Conservation (phyloP, 2,329 filamentous ascomycete species). For the Emmonsiellopsis sp. region DNA sequence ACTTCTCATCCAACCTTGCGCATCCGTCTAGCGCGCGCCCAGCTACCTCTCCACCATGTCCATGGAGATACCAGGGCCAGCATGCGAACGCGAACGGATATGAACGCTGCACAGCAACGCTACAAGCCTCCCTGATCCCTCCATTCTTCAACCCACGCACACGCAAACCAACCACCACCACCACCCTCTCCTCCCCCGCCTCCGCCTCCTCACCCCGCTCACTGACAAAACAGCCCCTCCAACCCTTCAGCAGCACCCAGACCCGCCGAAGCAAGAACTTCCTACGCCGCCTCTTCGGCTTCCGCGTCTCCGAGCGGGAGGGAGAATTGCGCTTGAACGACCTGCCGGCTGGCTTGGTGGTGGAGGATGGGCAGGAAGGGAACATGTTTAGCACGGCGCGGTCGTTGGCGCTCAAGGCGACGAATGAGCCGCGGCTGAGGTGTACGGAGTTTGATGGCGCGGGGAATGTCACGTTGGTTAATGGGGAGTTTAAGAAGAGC, state of each 20-base stretch:
- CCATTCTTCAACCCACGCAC: constrained; percentile 9
- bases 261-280: constrained; percentile 21
- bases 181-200: constrained; percentile 6
- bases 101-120: constrained; percentile 6
- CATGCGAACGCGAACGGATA: neutral
- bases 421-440: constrained; percentile 73
- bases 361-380: constrained; percentile 50
- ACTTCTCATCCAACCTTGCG: constrained; percentile 32
- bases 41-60: constrained; percentile 13
- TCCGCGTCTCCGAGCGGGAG: constrained; percentile 23
- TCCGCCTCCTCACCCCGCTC: constrained; percentile 3
- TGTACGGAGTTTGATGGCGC: constrained; percentile 94
- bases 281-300: constrained; percentile 27
- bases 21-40: neutral
- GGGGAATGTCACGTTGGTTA: constrained; percentile 83
- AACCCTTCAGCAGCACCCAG: constrained; percentile 20
- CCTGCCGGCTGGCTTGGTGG: constrained; percentile 41
- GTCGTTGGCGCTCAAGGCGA: constrained; percentile 62
- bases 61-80: neutral
- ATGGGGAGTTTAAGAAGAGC: constrained; percentile 94
- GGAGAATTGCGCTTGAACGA: constrained; percentile 46
- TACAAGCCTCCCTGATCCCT: constrained; percentile 24
- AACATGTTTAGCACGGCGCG: constrained; percentile 62
- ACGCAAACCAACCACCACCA: constrained; percentile 3
- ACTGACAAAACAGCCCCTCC: constrained; percentile 3